Evolutionary conservation across 768 basidiomycete genomes (phyloP).

Genomic region (Trametes punicea): DNA sequence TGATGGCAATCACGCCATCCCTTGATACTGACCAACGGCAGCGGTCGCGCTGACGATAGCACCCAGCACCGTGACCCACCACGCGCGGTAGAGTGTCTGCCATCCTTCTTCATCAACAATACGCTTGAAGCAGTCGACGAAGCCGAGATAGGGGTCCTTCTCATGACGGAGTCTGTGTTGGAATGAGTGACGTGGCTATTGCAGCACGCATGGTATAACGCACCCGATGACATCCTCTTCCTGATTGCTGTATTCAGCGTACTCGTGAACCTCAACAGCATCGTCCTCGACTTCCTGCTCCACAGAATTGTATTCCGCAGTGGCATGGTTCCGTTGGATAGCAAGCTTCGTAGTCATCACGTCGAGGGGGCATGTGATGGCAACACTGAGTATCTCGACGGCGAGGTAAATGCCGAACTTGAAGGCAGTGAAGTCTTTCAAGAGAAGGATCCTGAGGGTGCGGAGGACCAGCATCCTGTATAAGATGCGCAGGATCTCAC

Average conservation of each 20-base stretch:
- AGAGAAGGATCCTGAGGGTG: constrained; percentile 48
- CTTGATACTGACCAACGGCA: constrained; percentile 20
- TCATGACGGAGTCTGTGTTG: constrained; percentile 62
- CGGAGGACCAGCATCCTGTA: constrained; percentile 45
- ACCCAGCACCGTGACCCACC: constrained; percentile 79
- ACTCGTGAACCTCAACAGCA: constrained; percentile 56
- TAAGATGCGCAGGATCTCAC: constrained; percentile 41
- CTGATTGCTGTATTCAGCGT: constrained; percentile 63
- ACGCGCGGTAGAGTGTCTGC: constrained; percentile 71
- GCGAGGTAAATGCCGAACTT: constrained; percentile 55
- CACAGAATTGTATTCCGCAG: constrained; percentile 70
- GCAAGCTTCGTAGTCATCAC: constrained; percentile 76
- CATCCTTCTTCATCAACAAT: constrained; percentile 80
- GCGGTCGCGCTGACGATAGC: constrained; percentile 51
- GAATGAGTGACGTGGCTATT: not conserved
- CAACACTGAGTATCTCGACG: constrained; percentile 53
- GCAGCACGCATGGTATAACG: constrained; percentile 21
- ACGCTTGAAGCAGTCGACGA: constrained; percentile 71
- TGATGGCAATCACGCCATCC: not conserved
- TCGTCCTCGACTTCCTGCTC: constrained; percentile 71
- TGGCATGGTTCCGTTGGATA: constrained; percentile 81
- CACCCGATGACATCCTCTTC: constrained; percentile 88
- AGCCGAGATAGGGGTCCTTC: constrained; percentile 72
- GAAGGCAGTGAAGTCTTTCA: constrained; percentile 47
- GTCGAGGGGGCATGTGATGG: constrained; percentile 69